A percentile compares a stretch with the other conserved stretches of the same genome.
These are phyloP conservation scores for Chalciporus sp. DNA, from an alignment of 1,284 basidiomycete genomes.

Conservation along the genomic window DNA sequence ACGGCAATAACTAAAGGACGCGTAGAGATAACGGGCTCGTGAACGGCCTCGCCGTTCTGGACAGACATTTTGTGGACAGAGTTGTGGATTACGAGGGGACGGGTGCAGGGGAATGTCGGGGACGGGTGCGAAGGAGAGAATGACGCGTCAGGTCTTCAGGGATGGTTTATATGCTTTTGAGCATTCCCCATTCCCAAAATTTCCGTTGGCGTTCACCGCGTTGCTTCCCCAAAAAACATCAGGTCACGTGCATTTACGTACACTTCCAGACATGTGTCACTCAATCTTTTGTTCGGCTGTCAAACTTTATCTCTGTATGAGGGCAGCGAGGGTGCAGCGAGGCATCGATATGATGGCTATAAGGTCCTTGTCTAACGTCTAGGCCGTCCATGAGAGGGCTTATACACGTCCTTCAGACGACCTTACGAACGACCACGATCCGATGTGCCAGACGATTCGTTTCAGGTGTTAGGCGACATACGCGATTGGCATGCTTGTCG, in stretches of 20 bases:
- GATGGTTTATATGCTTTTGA: slow-evolving; percentile 9
- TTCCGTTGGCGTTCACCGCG: slow-evolving; percentile 25
- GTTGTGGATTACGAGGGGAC: slow-evolving; percentile 8
- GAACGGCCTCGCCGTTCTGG: slow-evolving; percentile 30
- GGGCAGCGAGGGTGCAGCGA: not conserved
- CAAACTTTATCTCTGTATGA: not conserved
- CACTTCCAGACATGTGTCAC: slow-evolving; percentile 4
- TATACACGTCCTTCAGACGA: not conserved
- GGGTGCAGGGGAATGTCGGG: not conserved
- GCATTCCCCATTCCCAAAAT: slow-evolving; percentile 39
- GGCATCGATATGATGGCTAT: not conserved
- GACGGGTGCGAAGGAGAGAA: slow-evolving; percentile 10
- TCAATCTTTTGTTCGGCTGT: slow-evolving; percentile 1
- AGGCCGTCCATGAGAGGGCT: not conserved
- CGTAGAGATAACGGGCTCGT: slow-evolving; percentile 45
- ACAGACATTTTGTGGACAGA: slow-evolving; percentile 33
- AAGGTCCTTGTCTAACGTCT: not conserved
- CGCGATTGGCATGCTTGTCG: not conserved
- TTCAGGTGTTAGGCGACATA: not conserved
- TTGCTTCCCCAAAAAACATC: slow-evolving; percentile 33
- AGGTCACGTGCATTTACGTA: slow-evolving; percentile 35
- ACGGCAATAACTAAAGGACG: slow-evolving; percentile 67
- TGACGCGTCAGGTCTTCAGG: not conserved
- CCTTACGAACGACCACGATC: not conserved
- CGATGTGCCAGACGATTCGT: not conserved